phyloP scores from a whole-genome alignment of 2,329 filamentous ascomycete species.

The Beauveria sp. region DNA sequence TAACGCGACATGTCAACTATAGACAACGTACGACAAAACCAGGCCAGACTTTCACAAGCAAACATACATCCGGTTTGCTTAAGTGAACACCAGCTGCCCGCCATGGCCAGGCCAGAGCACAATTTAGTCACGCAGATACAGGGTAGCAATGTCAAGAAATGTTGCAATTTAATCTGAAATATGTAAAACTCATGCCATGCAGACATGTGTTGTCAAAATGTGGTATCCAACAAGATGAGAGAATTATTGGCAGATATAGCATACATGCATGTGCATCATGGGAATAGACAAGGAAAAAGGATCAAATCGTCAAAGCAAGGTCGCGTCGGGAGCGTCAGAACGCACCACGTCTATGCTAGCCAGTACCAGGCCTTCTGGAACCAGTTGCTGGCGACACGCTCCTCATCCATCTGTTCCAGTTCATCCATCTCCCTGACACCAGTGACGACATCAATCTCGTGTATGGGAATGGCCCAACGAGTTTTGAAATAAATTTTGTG shows the following conservation, averaged over 20 bases:
- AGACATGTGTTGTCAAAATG: background rate
- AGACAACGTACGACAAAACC: no score
- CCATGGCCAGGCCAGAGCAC: background rate
- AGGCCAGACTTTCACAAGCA: no score
- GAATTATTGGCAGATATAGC: background rate
- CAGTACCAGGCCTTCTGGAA: conserved; percentile 48
- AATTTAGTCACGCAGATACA: background rate
- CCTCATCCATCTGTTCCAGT: conserved; percentile 39
- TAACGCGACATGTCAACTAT: no score
- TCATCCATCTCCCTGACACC: conserved; percentile 58
- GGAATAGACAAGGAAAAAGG: no score
- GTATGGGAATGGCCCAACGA: conserved; percentile 30
- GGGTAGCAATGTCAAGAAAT: background rate
- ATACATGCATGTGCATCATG: background rate
- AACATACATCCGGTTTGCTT: no score
- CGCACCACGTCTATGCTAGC: conserved; percentile 28
- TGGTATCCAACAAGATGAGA: conserved; percentile 5
- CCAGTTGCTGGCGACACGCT: conserved; percentile 42
- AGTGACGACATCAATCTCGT: conserved; percentile 47
- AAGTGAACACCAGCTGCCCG: background rate
- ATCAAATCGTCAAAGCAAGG: background rate
- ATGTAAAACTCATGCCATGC: background rate
- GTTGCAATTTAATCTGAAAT: background rate
- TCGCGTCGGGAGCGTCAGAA: no score
- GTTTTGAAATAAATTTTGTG: conserved; percentile 49